Percentiles rank a stretch among this genome's conserved stretches.
Conservation (phyloP, 2,329 filamentous ascomycete species). For the Ophiocordyceps unilateralis region DNA sequence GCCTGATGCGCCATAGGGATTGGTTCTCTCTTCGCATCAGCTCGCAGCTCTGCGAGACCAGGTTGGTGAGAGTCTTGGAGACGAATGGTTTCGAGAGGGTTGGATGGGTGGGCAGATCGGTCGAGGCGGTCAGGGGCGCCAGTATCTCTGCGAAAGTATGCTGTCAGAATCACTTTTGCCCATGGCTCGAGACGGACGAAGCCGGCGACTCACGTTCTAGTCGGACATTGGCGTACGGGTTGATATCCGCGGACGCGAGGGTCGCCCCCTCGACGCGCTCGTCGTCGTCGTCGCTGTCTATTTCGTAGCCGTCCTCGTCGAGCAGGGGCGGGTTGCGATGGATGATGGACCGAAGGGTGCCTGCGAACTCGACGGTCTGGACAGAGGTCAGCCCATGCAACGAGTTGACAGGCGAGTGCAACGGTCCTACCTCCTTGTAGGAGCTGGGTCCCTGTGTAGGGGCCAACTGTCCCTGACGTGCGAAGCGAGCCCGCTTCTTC, state of each 20-base stretch:
- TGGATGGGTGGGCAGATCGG: constrained; percentile 58
- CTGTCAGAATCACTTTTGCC: too few relatives aligned
- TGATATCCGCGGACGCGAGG: constrained; percentile 46
- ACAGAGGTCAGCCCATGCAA: constrained; percentile 4
- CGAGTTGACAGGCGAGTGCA: constrained; percentile 1
- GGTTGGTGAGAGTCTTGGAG: constrained; percentile 53
- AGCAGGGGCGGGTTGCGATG: constrained; percentile 54
- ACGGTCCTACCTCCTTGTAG: constrained; percentile 47
- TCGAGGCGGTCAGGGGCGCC: constrained; percentile 56
- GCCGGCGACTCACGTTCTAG: constrained; percentile 49
- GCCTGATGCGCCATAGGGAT: constrained; percentile 57
- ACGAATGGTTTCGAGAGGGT: constrained; percentile 59
- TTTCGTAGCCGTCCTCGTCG: constrained; percentile 63
- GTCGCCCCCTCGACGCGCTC: constrained; percentile 43
- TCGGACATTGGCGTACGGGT: constrained; percentile 57
- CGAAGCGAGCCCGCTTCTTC: constrained; percentile 56
- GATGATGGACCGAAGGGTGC: constrained; percentile 56
- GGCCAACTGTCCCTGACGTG: constrained; percentile 52
- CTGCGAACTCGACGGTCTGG: constrained; percentile 56
- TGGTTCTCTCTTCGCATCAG: constrained; percentile 61
- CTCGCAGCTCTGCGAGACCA: constrained; percentile 50
- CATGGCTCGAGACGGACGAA: background rate
- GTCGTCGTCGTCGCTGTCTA: constrained; percentile 57
- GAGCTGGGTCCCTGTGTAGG: constrained; percentile 46
- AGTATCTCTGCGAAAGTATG: constrained; percentile 43